Base-by-base conservation (phyloP, 176 grass and related monocot species). In the Avena atlantica region DNA sequence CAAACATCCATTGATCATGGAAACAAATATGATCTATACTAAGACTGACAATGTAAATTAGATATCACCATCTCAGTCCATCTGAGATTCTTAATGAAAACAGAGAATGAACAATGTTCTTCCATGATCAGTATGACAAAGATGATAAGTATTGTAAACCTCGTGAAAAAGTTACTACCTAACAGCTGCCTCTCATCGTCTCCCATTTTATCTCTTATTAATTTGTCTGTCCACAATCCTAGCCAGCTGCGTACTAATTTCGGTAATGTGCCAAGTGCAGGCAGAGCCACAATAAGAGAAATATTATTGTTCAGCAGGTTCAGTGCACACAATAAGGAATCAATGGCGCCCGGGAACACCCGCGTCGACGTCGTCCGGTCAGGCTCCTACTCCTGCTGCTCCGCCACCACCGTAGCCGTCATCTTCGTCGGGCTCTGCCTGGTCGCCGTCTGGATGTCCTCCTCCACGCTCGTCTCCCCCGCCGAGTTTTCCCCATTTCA, bases 361-460 rank as follows among this genome's bases (percentile, higher is more conserved):
- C 87, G 81, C 11, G 56, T 81, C 45, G 89, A 89, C 63, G 77
- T 23, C 70, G 77, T 23, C 27, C 74, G 87, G 70, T 45, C 42
- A 21, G 37, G 23, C 34, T 79, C 84, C 5, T 50, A 9, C 49
- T 89, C 81, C 1, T 92, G 34, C 13, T 91, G 87, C 76, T 88
- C 89, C 73, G 80, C 85, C 20, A 48, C 82, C 60, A 67, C 75
- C 64, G 29, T 87, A 57, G 81, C 88, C 40, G 49, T 13, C 2
- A 42, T 90, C 50, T 94, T 94, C 77, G 95, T 97, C 59, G 91
- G 88, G 58, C 81, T 97, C 34, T 89, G 92, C 72, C 86, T 97
- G 23, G 89, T 95, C 19, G 91, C 79, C 12, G 89, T 93, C 64
- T 97, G 95, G 95, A 93, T 91, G 91, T 42, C 87, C 48, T 89